phyloP scores from a whole-genome alignment of 805 yeast genomes.

The Candida tallmaniae region DNA sequence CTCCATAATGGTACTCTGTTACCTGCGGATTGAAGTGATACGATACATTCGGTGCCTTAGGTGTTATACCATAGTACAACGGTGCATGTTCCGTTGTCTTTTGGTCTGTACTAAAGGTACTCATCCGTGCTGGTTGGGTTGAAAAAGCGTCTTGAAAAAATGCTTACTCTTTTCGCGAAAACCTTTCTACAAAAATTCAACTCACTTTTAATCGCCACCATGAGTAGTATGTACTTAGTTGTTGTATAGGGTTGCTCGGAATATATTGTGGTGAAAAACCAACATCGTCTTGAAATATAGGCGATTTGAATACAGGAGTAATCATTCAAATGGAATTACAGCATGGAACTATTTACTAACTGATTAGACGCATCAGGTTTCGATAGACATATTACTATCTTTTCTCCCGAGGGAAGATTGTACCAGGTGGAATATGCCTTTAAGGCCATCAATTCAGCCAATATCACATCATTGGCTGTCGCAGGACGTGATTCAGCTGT shows the following conservation, averaged over 20 bases:
- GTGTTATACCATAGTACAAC: conserved; percentile 20
- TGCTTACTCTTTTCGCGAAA: not conserved
- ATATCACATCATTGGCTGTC: conserved; percentile 83
- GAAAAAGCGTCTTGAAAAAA: too few species aligned
- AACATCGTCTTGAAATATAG: too few species aligned
- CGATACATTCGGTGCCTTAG: conserved; percentile 57
- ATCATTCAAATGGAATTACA: too few species aligned
- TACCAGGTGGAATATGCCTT: conserved; percentile 98
- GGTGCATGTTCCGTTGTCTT: conserved; percentile 32
- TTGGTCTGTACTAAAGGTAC: conserved; percentile 29
- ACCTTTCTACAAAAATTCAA: not conserved
- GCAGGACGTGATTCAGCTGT: conserved; percentile 86
- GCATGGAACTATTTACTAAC: too few species aligned
- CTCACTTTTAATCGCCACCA: conserved; percentile 4
- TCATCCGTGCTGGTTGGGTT: too few species aligned
- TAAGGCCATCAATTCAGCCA: conserved; percentile 91
- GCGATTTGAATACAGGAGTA: too few species aligned
- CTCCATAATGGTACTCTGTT: conserved; percentile 82
- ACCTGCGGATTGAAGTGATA: conserved; percentile 86
- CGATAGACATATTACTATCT: conserved; percentile 97
- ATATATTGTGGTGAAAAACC: too few species aligned
- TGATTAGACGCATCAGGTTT: conserved; percentile 81
- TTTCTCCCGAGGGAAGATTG: conserved; percentile 96
- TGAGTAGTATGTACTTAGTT: conserved; percentile 10
- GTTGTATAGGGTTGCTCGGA: too few species aligned